A percentile compares a stretch with the other conserved stretches of the same genome.
Evolutionary conservation across 129 eudicot genomes (phyloP).

Genomic region (Saussurea involucrata): DNA sequence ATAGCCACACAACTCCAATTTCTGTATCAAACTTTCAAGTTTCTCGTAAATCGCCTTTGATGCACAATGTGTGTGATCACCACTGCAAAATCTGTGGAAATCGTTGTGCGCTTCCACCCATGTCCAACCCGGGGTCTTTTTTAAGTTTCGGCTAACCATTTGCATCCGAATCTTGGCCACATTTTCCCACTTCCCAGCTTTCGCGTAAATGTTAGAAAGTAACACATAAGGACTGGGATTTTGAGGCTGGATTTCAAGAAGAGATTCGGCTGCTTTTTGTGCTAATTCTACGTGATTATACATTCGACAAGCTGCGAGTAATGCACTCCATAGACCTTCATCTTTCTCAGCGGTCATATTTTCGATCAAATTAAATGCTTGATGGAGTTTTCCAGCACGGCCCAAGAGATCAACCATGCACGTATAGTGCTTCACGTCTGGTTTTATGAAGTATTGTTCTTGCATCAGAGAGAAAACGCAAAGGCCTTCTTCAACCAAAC

Average conservation of each 20-base stretch:
- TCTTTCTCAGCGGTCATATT: slow-evolving; percentile 55
- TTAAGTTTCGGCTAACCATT: slow-evolving; percentile 48
- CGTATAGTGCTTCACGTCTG: slow-evolving; percentile 63
- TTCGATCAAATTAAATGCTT: slow-evolving; percentile 44
- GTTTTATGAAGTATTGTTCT: slow-evolving; percentile 42
- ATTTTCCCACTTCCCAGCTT: slow-evolving; percentile 68
- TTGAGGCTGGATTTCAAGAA: slow-evolving; percentile 54
- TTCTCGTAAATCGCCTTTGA: slow-evolving; percentile 47
- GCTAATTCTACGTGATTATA: slow-evolving; percentile 65
- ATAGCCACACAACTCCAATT: slow-evolving; percentile 55
- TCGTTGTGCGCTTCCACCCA: slow-evolving; percentile 56
- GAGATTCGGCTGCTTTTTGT: slow-evolving; percentile 58
- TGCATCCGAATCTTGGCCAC: slow-evolving; percentile 53
- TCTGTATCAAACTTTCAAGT: slow-evolving; percentile 39
- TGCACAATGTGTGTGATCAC: slow-evolving; percentile 49
- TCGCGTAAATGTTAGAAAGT: slow-evolving; percentile 69
- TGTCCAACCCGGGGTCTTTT: slow-evolving; percentile 72
- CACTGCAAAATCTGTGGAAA: slow-evolving; percentile 43
- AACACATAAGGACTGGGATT: slow-evolving; percentile 56
- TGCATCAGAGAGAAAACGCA: slow-evolving; percentile 51
- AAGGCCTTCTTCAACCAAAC: slow-evolving; percentile 62
- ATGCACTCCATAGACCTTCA: slow-evolving; percentile 58
- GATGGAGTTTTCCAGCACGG: slow-evolving; percentile 55
- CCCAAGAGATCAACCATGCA: slow-evolving; percentile 74
- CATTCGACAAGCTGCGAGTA: slow-evolving; percentile 61